Conservation (phyloP, 306 rosid genomes). For the Quercus berberidifolia region DNA sequence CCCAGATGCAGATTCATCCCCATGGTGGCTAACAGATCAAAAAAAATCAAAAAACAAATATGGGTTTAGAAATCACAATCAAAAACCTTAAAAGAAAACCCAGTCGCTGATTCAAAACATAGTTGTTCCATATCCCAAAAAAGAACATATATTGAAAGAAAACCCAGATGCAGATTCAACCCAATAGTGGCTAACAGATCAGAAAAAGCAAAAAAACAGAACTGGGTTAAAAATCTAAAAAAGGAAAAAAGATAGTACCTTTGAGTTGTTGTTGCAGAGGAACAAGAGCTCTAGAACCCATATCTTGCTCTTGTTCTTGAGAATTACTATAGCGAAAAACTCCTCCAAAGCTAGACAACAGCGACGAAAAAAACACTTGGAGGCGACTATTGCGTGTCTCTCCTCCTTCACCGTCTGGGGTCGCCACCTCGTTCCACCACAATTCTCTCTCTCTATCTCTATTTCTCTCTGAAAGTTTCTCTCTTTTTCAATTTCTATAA, state of each 20-base stretch:
- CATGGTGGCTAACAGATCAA: background rate
- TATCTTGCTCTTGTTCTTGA: constrained; percentile 35
- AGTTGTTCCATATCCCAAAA: background rate
- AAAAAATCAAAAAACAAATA: background rate
- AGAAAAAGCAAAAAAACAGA: background rate
- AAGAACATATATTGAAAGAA: background rate
- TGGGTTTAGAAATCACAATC: background rate
- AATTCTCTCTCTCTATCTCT: background rate
- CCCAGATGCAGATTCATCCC: background rate
- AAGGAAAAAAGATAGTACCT: constrained; percentile 14
- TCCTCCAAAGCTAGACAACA: constrained; percentile 68
- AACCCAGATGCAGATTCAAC: background rate
- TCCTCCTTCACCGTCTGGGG: constrained; percentile 32
- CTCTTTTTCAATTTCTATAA: background rate
- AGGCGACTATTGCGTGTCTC: constrained; percentile 68
- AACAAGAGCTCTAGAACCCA: constrained; percentile 53
- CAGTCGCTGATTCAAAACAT: background rate
- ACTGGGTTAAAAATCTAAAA: no score
- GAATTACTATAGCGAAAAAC: constrained; percentile 38
- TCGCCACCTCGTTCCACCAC: constrained; percentile 56
- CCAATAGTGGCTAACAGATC: background rate
- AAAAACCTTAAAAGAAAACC: background rate
- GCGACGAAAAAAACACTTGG: constrained; percentile 57
- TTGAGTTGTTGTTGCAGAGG: constrained; percentile 23
- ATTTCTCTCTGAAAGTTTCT: background rate